Base-by-base conservation (phyloP, 352 stramenopile genomes). In the Globisporangium alternatum region DNA sequence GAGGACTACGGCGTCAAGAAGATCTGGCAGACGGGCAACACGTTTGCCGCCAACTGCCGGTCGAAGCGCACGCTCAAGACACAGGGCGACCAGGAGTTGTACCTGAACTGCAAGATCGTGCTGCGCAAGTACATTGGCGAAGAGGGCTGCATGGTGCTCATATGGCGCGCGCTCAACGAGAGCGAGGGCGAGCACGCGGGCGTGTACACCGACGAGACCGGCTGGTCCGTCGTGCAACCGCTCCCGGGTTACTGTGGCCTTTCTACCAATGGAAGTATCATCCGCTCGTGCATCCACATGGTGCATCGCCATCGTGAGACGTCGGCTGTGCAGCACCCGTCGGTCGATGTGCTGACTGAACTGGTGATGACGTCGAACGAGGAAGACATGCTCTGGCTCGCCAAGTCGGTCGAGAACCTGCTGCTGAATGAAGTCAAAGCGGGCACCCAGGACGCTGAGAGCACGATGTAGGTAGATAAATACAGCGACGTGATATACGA, bases 141-240 rank as follows among this genome's bases (percentile, higher is more conserved):
- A 10, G 21, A 54, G 22, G 21, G 19, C 48, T 57, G 64, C 47
- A 41, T 66, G 33, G 64, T 69, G 35, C 17, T 66, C 19, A 47
- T 68, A 13, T 68, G 62, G 62, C 62, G 62, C 13, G 35, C 56
- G 21, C 44, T 31, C 10, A 68, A 12, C 19, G 37, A 56, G 17
- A 9, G 37, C 28, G 52, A 56, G 13, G 44, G 5, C 3, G 51
- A 58, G 3, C 37, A 28, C 7, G 19, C 8, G 4, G 60, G 33
- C 10, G 19, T 54, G 5, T 62, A 56, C 13, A 28, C 21, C 10
- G 62, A 67, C 35, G 62, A 67, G 35, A 67, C 54, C 0, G 62
- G 62, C 0, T 67, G 62, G 62, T 49, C 53, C 7, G 33, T 51
- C 2, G 28, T 55, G 10, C 37, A 60, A 21, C 10, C 60, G 13